Conservation (phyloP, 2,329 filamentous ascomycete genomes). For the Penicillium sp. region DNA sequence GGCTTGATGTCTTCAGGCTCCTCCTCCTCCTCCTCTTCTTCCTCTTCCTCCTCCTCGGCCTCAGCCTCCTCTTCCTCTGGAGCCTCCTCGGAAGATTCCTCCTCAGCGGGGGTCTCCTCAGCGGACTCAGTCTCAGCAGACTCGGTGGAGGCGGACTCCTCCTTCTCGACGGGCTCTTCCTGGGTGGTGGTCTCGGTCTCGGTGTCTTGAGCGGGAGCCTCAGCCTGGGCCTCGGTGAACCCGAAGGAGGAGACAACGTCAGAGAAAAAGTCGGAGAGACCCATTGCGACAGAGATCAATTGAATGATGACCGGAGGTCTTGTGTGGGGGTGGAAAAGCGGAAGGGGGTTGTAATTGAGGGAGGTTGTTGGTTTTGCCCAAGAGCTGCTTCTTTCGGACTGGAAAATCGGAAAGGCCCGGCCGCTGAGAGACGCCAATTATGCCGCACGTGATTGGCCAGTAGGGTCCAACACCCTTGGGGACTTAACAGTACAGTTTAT, state of each 20-base stretch:
- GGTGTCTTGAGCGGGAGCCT: conserved; percentile 55
- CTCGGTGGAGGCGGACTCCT: conserved; percentile 30
- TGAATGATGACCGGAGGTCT: conserved; percentile 30
- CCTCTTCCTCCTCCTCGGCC: conserved; percentile 65
- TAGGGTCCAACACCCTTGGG: neutral
- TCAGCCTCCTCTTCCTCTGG: conserved; percentile 54
- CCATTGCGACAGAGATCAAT: conserved; percentile 51
- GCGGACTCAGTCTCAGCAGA: conserved; percentile 31
- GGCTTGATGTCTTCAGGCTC: conserved; percentile 85
- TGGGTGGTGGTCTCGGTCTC: conserved; percentile 47
- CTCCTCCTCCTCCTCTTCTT: conserved; percentile 80
- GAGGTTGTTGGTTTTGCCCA: conserved; percentile 37
- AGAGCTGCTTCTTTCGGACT: conserved; percentile 33
- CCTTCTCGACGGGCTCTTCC: conserved; percentile 42
- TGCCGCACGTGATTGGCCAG: conserved; percentile 42
- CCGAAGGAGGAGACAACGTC: conserved; percentile 65
- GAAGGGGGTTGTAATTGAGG: conserved; percentile 32
- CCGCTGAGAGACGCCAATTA: conserved; percentile 39
- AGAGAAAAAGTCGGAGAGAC: conserved; percentile 63
- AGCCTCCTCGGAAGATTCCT: conserved; percentile 49
- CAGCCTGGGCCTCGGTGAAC: conserved; percentile 59
- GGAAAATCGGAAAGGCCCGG: conserved; percentile 44
- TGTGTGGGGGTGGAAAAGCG: conserved; percentile 22
- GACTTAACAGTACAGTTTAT: neutral
- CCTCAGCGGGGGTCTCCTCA: conserved; percentile 50